Conservation (phyloP, 2,329 filamentous ascomycete species). For the Penicillium corylophilum region DNA sequence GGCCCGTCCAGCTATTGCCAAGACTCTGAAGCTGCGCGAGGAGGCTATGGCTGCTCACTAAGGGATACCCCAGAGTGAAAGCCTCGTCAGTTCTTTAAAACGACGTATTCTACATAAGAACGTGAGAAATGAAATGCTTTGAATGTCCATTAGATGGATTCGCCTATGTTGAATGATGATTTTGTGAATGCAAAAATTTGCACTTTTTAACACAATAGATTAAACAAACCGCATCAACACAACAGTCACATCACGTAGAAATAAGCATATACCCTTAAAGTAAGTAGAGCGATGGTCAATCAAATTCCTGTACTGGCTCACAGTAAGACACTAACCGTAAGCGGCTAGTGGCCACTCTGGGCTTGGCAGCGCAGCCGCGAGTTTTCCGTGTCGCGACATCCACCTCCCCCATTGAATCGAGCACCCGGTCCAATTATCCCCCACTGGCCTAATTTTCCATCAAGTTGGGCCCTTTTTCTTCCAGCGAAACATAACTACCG, state of each 20-base stretch:
- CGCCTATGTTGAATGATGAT: background rate
- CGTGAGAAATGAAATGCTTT: background rate
- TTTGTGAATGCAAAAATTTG: too few species aligned
- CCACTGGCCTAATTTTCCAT: constrained; percentile 13
- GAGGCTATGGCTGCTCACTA: constrained; percentile 8
- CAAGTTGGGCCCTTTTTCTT: constrained; percentile 6
- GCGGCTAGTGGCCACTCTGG: constrained; percentile 15
- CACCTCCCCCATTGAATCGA: constrained; percentile 31
- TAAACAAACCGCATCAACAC: too few species aligned
- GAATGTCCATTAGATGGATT: background rate
- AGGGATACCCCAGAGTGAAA: background rate
- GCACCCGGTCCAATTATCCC: constrained; percentile 25
- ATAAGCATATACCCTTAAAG: background rate
- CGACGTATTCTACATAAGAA: background rate
- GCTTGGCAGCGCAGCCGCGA: constrained; percentile 34
- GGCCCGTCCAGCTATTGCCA: constrained; percentile 27
- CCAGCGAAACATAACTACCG: constrained; percentile 8
- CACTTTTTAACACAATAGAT: too few species aligned
- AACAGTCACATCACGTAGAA: background rate
- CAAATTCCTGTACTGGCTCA: background rate
- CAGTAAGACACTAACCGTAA: constrained; percentile 7
- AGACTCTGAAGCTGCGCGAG: constrained; percentile 18
- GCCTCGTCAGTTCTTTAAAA: background rate
- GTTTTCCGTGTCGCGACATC: constrained; percentile 35
- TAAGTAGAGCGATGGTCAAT: background rate